phyloP scores from a whole-genome alignment of 208 protist genomes.

The Leishmania aethiopica region DNA sequence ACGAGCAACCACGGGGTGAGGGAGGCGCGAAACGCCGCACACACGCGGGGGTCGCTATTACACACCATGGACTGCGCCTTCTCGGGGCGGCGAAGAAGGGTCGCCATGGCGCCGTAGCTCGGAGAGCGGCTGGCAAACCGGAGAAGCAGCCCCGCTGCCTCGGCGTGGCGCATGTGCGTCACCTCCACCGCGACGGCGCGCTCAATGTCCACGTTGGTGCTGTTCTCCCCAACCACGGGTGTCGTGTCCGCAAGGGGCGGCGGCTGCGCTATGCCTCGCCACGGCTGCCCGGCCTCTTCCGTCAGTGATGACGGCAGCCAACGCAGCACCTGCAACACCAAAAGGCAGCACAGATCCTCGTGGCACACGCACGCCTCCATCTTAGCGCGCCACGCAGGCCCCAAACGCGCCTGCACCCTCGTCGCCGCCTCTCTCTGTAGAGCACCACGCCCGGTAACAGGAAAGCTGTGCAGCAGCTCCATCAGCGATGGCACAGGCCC shows the following conservation, averaged over 20 bases:
- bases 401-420: conserved; percentile 6
- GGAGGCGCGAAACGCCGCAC: conserved; percentile 52
- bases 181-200: conserved; percentile 72
- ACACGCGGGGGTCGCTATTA: conserved; percentile 43
- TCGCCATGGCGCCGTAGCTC: conserved; percentile 49
- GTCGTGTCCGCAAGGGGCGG: conserved; percentile 14
- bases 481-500: conserved; percentile 65
- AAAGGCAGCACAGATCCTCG: conserved; percentile 44
- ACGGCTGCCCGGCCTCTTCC: conserved; percentile 6
- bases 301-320: conserved; percentile 56
- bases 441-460: neutral
- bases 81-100: conserved; percentile 39
- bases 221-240: conserved; percentile 15
- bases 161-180: conserved; percentile 43
- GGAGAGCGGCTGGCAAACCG: conserved; percentile 41
- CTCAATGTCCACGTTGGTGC: conserved; percentile 46
- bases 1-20: conserved; percentile 78
- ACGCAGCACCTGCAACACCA: conserved; percentile 67
- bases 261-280: conserved; percentile 10
- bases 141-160: conserved; percentile 48
- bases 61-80: conserved; percentile 33
- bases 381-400: conserved; percentile 9
- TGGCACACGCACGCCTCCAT: conserved; percentile 20
- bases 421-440: neutral
- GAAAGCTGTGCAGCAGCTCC: conserved; percentile 39